phyloP scores from a whole-genome alignment of 106 monocot genomes.

The Acorus gramineus region DNA sequence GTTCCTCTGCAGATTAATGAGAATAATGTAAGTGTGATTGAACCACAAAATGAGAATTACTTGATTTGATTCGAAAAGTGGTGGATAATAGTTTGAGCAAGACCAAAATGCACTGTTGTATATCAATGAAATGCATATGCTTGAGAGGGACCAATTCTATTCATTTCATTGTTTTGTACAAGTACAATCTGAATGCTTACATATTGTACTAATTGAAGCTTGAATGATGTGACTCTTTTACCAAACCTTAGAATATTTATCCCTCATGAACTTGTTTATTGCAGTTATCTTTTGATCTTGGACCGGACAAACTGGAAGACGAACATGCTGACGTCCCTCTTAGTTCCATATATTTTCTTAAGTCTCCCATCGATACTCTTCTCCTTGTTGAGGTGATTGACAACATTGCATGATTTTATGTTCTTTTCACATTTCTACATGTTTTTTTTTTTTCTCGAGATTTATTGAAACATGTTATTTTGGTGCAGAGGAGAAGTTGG shows the following conservation, averaged over 20 bases:
- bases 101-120: too few species aligned
- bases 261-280: not conserved
- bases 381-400: constrained; percentile 50
- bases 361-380: constrained; percentile 66
- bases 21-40: too few species aligned
- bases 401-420: not conserved
- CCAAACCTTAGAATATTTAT: not conserved
- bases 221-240: not conserved
- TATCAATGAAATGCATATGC: too few species aligned
- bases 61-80: too few species aligned
- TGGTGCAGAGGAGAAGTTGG: constrained; percentile 74
- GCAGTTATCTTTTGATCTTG: constrained; percentile 75
- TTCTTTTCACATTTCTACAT: not conserved
- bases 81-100: too few species aligned
- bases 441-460: not conserved
- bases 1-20: too few species aligned
- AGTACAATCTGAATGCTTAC: too few species aligned
- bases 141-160: too few species aligned
- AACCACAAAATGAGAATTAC: too few species aligned
- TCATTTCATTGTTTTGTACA: too few species aligned
- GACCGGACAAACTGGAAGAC: constrained; percentile 93
- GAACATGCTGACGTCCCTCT: constrained; percentile 79
- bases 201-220: not conserved
- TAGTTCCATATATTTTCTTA: constrained; percentile 86
- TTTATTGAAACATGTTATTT: not conserved